Evolutionary conservation across 2,329 filamentous ascomycete genomes (phyloP).

Genomic region (Trichoderma hamatum): DNA sequence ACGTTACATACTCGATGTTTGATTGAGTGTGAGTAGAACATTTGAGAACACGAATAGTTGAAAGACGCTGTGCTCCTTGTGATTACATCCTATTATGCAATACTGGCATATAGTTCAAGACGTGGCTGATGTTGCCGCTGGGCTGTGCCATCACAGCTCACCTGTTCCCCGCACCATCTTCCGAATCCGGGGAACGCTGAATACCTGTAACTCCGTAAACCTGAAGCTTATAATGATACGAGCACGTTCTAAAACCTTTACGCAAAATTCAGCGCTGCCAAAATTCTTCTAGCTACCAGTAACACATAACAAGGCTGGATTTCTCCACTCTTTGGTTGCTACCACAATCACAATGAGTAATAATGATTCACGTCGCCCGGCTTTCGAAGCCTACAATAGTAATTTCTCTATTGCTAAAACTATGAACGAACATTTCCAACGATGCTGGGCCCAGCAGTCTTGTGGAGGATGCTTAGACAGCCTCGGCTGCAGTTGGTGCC

Average conservation of each 20-base stretch:
- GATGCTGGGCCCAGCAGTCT: constrained; percentile 56
- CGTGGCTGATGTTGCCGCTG: not conserved
- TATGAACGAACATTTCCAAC: constrained; percentile 46
- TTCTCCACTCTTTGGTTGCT: not conserved
- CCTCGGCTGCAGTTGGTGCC: constrained; percentile 56
- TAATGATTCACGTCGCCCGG: not conserved
- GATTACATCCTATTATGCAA: not conserved
- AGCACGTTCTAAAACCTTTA: not conserved
- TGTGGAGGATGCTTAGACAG: constrained; percentile 51
- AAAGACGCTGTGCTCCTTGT: not conserved
- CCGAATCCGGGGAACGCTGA: not conserved
- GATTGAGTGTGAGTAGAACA: not conserved
- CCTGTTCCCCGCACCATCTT: constrained; percentile 4
- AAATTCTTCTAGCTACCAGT: not conserved
- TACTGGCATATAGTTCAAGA: not conserved
- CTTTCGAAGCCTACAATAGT: constrained; percentile 29
- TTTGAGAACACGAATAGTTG: not conserved
- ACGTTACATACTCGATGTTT: not conserved
- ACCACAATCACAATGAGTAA: constrained; percentile 29
- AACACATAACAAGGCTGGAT: not conserved
- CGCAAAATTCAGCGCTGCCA: not conserved
- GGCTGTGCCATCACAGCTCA: not conserved
- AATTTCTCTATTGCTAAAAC: constrained; percentile 39
- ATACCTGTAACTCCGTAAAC: not conserved
- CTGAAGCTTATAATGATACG: not conserved